These are phyloP conservation scores for Coniosporium tulheliwenetii DNA, from an alignment of 2,329 filamentous ascomycete species.

Conservation along the genomic window DNA sequence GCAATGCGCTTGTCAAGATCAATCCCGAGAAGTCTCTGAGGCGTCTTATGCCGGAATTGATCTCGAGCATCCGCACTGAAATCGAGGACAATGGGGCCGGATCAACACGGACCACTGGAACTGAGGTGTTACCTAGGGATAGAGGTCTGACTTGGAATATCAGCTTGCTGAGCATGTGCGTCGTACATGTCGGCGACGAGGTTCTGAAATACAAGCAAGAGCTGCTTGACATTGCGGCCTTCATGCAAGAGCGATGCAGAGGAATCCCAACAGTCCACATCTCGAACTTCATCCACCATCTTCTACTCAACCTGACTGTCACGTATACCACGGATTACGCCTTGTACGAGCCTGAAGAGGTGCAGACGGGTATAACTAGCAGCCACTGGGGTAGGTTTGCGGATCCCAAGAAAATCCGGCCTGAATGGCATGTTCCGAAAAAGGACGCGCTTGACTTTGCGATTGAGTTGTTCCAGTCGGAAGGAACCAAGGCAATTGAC, in stretches of 20 bases:
- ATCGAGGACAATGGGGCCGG: slow-evolving; percentile 95
- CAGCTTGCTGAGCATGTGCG: slow-evolving; percentile 93
- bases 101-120: slow-evolving; percentile 83
- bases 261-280: slow-evolving; percentile 91
- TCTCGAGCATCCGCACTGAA: slow-evolving; percentile 84
- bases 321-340: slow-evolving; percentile 86
- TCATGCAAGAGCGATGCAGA: slow-evolving; percentile 92
- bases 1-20: slow-evolving; percentile 90
- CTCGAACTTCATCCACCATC: slow-evolving; percentile 93
- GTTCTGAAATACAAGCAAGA: slow-evolving; percentile 81
- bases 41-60: slow-evolving; percentile 76
- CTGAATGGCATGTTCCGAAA: slow-evolving; percentile 81
- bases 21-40: slow-evolving; percentile 87
- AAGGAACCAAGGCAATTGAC: slow-evolving; percentile 60
- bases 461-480: slow-evolving; percentile 72
- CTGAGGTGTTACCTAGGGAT: slow-evolving; percentile 84
- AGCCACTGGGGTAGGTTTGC: slow-evolving; percentile 75
- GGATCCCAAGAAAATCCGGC: slow-evolving; percentile 58
- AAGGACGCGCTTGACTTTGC: slow-evolving; percentile 75
- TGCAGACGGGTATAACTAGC: slow-evolving; percentile 56
- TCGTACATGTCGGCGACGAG: slow-evolving; percentile 85
- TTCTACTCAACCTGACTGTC: slow-evolving; percentile 84
- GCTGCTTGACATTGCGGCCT: slow-evolving; percentile 77
- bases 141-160: slow-evolving; percentile 91
- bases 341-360: slow-evolving; percentile 66